Percentiles rank a stretch among this genome's conserved stretches.
These are phyloP conservation scores for Neofusicoccum sp. DNA, from an alignment of 2,329 filamentous ascomycete species.

Conservation along the genomic window DNA sequence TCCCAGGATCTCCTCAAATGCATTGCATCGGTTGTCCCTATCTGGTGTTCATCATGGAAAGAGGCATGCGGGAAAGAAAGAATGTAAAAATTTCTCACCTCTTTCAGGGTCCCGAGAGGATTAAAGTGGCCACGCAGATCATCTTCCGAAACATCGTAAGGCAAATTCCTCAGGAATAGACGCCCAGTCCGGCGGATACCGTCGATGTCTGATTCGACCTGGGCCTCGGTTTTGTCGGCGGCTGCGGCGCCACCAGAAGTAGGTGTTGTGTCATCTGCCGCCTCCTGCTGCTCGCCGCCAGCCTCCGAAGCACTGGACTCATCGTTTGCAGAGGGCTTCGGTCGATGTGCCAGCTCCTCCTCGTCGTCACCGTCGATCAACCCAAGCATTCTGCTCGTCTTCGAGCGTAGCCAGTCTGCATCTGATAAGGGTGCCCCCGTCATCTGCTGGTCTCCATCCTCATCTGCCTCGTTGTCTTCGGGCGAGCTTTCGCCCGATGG, in stretches of 20 bases:
- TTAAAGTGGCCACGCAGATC: slow-evolving; percentile 72
- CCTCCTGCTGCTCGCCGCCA: slow-evolving; percentile 5
- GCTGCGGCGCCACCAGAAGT: slow-evolving; percentile 24
- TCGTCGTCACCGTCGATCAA: slow-evolving; percentile 72
- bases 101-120: slow-evolving; percentile 72
- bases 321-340: slow-evolving; percentile 19
- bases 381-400: slow-evolving; percentile 82
- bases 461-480: background rate
- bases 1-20: slow-evolving; percentile 89
- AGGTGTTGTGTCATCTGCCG: slow-evolving; percentile 16
- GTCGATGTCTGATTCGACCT: slow-evolving; percentile 44
- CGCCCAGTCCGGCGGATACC: slow-evolving; percentile 70
- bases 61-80: slow-evolving; percentile 19
- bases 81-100: slow-evolving; percentile 64
- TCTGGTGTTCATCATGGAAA: slow-evolving; percentile 90
- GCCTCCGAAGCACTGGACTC: background rate
- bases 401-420: slow-evolving; percentile 86
- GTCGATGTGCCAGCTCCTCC: slow-evolving; percentile 7
- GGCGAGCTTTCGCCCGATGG: background rate
- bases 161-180: slow-evolving; percentile 84
- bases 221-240: slow-evolving; percentile 41
- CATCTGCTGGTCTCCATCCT: slow-evolving; percentile 23
- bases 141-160: slow-evolving; percentile 74
- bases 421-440: slow-evolving; percentile 58
- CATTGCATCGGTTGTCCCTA: slow-evolving; percentile 99